Conservation (phyloP, 2,329 filamentous ascomycete genomes). For the Cytospora schulzeri region DNA sequence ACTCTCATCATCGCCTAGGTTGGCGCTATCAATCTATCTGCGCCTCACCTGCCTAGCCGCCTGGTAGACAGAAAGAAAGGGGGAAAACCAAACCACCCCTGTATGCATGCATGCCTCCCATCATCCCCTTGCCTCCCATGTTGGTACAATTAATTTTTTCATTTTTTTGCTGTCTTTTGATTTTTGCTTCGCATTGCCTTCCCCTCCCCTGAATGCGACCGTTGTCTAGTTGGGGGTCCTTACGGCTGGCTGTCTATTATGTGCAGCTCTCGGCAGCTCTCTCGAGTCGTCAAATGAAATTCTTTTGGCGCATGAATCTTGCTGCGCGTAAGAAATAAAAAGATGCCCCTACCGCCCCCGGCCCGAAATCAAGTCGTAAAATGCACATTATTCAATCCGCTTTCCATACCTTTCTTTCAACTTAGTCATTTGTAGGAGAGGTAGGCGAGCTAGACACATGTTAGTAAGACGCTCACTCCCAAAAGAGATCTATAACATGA, state of each 20-base stretch:
- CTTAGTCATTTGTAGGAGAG: conserved; percentile 43
- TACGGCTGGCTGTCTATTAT: conserved; percentile 10
- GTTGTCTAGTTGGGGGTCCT: conserved; percentile 5
- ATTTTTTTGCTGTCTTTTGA: conserved; percentile 12
- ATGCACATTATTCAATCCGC: conserved; percentile 27
- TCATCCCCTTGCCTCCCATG: conserved; percentile 1
- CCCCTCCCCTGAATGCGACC: neutral
- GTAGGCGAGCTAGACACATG: conserved; percentile 39
- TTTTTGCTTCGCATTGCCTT: conserved; percentile 14
- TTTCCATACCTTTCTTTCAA: conserved; percentile 8
- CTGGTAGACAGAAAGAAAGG: neutral
- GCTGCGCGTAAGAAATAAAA: conserved; percentile 29
- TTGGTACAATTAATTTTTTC: conserved; percentile 21
- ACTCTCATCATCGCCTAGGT: neutral
- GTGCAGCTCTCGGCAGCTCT: conserved; percentile 2
- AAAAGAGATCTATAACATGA: neutral
- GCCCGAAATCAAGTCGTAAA: conserved; percentile 21
- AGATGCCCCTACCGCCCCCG: conserved; percentile 35
- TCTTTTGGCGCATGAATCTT: conserved; percentile 1
- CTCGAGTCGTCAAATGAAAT: neutral
- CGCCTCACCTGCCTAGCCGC: neutral
- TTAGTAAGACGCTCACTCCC: conserved; percentile 7
- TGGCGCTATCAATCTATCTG: conserved; percentile 18
- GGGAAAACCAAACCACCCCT: neutral
- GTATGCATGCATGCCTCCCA: neutral